Conservation (phyloP, 306 rosid genomes). For the Cucumis cinereus region DNA sequence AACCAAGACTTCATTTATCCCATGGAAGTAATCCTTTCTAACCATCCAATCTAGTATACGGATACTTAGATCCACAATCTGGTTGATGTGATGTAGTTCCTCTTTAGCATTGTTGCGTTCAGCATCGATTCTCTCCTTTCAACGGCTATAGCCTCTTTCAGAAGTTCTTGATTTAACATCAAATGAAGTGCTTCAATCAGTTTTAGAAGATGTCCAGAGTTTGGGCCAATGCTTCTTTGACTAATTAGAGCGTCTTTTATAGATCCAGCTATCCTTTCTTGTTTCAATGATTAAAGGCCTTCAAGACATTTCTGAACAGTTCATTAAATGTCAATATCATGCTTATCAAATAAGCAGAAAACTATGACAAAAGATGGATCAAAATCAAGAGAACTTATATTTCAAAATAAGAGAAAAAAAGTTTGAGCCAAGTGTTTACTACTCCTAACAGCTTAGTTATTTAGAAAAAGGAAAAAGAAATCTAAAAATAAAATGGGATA, state of each 20-base stretch:
- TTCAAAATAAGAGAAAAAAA: not conserved
- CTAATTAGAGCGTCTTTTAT: constrained; percentile 54
- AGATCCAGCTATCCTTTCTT: constrained; percentile 42
- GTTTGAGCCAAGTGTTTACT: not conserved
- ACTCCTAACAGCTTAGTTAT: not conserved
- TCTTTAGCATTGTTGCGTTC: constrained; percentile 38
- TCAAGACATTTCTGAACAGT: constrained; percentile 47
- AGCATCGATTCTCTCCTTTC: constrained; percentile 59
- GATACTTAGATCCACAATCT: constrained; percentile 53
- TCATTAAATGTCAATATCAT: constrained; percentile 18
- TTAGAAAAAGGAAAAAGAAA: not conserved
- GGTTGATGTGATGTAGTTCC: constrained; percentile 35
- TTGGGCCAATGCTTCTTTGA: constrained; percentile 34
- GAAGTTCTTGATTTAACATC: constrained; percentile 56
- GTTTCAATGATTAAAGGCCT: constrained; percentile 51
- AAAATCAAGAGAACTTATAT: constrained; percentile 9
- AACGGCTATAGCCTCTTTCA: constrained; percentile 68
- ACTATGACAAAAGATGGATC: not conserved
- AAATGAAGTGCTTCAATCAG: constrained; percentile 46
- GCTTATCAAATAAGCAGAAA: not conserved
- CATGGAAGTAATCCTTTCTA: constrained; percentile 34
- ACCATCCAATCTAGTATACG: constrained; percentile 43
- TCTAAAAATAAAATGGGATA: not conserved
- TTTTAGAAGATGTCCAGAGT: constrained; percentile 38
- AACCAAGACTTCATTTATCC: constrained; percentile 36